phyloP scores from a whole-genome alignment of 2,329 filamentous ascomycete species.

The Scedosporium boydii region DNA sequence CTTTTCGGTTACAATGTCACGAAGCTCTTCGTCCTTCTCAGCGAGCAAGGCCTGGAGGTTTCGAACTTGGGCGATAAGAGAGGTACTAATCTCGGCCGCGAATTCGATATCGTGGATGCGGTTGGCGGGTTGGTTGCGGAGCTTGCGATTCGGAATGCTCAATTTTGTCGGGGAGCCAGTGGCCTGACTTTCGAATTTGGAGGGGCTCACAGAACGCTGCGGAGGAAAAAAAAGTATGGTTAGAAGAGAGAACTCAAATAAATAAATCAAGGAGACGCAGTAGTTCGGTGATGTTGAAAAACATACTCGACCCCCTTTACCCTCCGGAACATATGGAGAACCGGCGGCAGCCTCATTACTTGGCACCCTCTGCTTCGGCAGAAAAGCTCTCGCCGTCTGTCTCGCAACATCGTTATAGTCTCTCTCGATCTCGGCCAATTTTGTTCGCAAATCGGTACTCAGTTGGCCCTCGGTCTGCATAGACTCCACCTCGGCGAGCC shows the following conservation, averaged over 20 bases:
- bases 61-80: constrained; percentile 84
- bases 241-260: not conserved
- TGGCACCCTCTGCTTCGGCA: constrained; percentile 73
- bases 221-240: not conserved
- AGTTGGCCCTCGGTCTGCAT: constrained; percentile 69
- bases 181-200: constrained; percentile 75
- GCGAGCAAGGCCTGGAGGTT: constrained; percentile 76
- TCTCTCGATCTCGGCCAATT: constrained; percentile 77
- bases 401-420: constrained; percentile 92
- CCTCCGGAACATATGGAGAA: constrained; percentile 45
- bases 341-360: constrained; percentile 51
- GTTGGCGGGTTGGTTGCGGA: constrained; percentile 81
- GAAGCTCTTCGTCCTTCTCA: constrained; percentile 81
- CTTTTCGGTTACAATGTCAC: constrained; percentile 63
- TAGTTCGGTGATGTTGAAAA: not conserved
- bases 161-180: constrained; percentile 84
- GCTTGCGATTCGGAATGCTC: constrained; percentile 74
- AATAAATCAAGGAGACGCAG: not conserved
- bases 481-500: constrained; percentile 75
- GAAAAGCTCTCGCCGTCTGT: constrained; percentile 79
- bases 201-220: constrained; percentile 61
- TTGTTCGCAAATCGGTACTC: constrained; percentile 70
- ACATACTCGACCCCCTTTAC: constrained; percentile 43
- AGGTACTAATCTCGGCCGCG: constrained; percentile 95
- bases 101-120: constrained; percentile 95